These are phyloP conservation scores for Penicillium malachiteum DNA, from an alignment of 495 filamentous ascomycete species.

Conservation along the genomic window DNA sequence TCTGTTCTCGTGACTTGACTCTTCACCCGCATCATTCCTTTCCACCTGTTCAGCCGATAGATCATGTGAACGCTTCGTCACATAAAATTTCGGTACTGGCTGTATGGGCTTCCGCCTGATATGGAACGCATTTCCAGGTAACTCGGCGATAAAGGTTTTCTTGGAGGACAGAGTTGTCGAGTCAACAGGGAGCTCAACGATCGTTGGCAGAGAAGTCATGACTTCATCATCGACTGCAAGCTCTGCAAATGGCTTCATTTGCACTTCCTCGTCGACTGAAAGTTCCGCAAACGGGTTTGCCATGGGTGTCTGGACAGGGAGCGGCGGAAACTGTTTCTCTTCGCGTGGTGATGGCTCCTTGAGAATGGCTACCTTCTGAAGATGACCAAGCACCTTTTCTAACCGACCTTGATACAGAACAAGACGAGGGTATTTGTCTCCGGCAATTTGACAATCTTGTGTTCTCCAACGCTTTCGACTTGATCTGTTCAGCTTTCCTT, in stretches of 20 bases:
- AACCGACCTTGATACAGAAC: constrained; percentile 10
- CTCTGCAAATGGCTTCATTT: background rate
- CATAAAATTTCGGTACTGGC: constrained; percentile 13
- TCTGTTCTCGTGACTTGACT: background rate
- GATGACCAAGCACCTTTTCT: constrained; percentile 8
- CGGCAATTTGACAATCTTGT: constrained; percentile 2
- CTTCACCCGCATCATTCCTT: background rate
- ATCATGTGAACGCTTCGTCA: constrained; percentile 8
- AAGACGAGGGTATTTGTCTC: constrained; percentile 7
- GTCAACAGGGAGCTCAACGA: constrained; percentile 1
- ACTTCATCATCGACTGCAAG: background rate
- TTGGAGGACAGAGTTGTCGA: background rate
- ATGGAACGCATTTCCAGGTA: constrained; percentile 1
- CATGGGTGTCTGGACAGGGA: background rate
- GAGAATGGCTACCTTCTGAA: background rate
- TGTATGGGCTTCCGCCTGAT: background rate
- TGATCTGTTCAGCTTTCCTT: constrained; percentile 12
- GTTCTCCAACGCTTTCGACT: constrained; percentile 17
- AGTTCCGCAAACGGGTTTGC: background rate
- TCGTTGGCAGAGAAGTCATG: background rate
- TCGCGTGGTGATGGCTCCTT: background rate
- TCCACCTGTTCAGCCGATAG: background rate
- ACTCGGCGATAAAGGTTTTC: constrained; percentile 5
- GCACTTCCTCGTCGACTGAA: background rate
- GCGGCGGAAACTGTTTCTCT: background rate